A percentile compares a stretch with the other conserved stretches of the same genome.
These are phyloP conservation scores for Solanum aculeatissimum DNA, from an alignment of 305 asterid genomes.

Conservation along the genomic window DNA sequence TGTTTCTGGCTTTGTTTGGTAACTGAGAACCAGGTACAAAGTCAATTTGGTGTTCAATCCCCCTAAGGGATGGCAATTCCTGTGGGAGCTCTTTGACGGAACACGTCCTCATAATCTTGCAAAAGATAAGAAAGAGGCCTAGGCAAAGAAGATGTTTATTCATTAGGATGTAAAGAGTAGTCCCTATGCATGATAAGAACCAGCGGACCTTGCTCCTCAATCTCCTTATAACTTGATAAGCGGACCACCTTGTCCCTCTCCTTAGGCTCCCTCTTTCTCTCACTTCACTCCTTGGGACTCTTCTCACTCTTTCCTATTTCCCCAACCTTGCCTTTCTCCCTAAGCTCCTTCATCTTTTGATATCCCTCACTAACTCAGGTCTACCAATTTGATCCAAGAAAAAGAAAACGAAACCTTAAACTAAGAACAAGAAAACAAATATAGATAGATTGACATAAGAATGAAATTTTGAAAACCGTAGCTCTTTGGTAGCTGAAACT, in stretches of 20 bases:
- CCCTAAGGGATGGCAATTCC: neutral
- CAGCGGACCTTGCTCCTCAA: neutral
- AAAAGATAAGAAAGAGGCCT: neutral
- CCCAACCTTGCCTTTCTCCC: neutral
- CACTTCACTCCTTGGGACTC: neutral
- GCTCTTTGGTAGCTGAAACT: neutral
- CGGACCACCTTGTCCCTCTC: neutral
- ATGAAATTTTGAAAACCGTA: neutral
- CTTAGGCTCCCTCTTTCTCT: neutral
- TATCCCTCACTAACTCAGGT: neutral
- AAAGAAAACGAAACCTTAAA: neutral
- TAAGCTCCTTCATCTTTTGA: neutral
- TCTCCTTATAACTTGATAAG: neutral
- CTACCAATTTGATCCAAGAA: neutral
- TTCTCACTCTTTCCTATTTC: neutral
- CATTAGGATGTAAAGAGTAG: neutral
- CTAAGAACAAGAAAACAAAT: neutral
- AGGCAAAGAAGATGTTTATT: neutral
- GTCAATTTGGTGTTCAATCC: neutral
- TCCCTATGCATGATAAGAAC: neutral
- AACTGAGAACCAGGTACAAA: neutral
- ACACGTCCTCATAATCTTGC: neutral
- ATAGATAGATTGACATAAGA: neutral
- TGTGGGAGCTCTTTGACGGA: neutral
- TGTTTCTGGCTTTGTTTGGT: neutral